Base-by-base conservation (phyloP, 2,329 filamentous ascomycete genomes). In the Hymenoscyphus occultus region DNA sequence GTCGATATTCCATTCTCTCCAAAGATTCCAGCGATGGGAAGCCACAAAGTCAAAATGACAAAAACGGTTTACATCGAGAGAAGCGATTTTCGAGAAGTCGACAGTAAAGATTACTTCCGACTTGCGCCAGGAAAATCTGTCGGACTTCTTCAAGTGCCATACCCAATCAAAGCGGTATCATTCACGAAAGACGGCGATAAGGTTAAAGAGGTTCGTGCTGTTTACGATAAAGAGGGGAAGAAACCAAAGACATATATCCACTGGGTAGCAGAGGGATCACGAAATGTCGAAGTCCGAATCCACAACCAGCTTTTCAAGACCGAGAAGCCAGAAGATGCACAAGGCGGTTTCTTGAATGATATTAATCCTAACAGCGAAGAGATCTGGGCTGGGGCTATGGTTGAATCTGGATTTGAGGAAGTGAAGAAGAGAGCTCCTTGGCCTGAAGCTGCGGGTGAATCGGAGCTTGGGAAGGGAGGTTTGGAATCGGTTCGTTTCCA, bases 301-400 rank as follows among this genome's bases (percentile, higher is more conserved):
- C 89, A 95, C 79, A 91, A 92, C 75, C 82, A 87, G 2, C 84
- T 98, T 0, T 97, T 97, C 85, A 93, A 92, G 77, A 92, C 89
- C 3, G 89, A 93, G 59, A 90, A 95, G 73, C 93, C 94, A 2
- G 88, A 89, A 48, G 85, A 88, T 12, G 88, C 89, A 2, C 87
- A 89, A 59, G 92, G 90, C 16, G 92, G 92, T 2, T 97, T 93
- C 79, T 79, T 96, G 61, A 87, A 89, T 62, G 91, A 97, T 71
- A 84, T 98, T 71, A 95, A 95, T 75, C 90, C 92, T 0, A 83
- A 94, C 58, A 94, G 90, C 65, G 91, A 97, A 79, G 81, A 91
- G 28, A 82, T 95, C n/a, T 94, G 89, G 75, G 81, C 84, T 0
- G 81, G 91, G 64, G 93, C 93, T 0, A 80, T 96, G 74, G 86